phyloP scores from a whole-genome alignment of 1,284 basidiomycete genomes.

The Leucoagaricus sp. region DNA sequence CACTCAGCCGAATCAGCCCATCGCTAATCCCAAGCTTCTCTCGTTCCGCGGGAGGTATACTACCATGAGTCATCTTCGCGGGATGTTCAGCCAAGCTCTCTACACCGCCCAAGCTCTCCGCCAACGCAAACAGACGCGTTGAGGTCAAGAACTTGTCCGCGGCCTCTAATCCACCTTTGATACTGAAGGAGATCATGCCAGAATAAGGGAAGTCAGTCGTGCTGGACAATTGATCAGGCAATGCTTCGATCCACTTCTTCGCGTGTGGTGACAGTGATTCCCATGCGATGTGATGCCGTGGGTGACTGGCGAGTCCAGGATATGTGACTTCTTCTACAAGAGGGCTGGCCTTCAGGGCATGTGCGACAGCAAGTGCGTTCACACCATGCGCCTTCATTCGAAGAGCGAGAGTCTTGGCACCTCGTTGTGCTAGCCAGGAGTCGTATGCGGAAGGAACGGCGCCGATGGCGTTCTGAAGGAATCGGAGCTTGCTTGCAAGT shows the following conservation, averaged over 20 bases:
- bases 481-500: conserved; percentile 64
- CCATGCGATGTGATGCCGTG: conserved; percentile 64
- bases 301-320: conserved; percentile 74
- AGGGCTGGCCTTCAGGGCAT: conserved; percentile 56
- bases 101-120: conserved; percentile 90
- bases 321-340: conserved; percentile 83
- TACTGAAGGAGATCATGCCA: conserved; percentile 83
- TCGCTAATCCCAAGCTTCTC: conserved; percentile 77
- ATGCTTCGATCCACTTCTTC: conserved; percentile 59
- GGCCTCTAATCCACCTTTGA: conserved; percentile 54
- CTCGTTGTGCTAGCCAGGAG: conserved; percentile 89
- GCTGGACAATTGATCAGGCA: conserved; percentile 24
- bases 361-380: conserved; percentile 81
- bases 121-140: conserved; percentile 78
- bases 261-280: conserved; percentile 71
- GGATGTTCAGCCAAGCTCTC: conserved; percentile 89
- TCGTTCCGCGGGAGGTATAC: conserved; percentile 74
- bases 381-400: conserved; percentile 87
- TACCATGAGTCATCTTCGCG: conserved; percentile 83
- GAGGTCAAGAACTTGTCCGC: conserved; percentile 74
- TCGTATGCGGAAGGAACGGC: conserved; percentile 90
- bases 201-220: conserved; percentile 73
- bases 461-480: conserved; percentile 92
- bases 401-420: conserved; percentile 87
- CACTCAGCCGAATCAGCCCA: conserved; percentile 80